phyloP scores from a whole-genome alignment of 768 basidiomycete genomes.

The Mycena amicta region DNA sequence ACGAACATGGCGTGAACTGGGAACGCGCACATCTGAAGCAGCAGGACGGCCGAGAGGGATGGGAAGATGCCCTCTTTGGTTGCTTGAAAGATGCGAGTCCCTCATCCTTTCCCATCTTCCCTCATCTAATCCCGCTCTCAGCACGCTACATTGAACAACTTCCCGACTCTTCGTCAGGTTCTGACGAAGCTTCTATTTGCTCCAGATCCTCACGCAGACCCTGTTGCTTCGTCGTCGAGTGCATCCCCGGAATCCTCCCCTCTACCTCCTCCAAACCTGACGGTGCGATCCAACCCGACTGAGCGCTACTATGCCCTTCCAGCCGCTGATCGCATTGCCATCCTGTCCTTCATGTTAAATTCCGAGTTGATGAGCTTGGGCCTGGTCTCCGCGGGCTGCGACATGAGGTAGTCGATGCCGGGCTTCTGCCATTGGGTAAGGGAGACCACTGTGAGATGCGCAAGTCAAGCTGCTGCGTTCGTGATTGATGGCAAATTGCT shows the following conservation, averaged over 20 bases:
- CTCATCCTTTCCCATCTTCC: neutral
- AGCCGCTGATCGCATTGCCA: constrained; percentile 78
- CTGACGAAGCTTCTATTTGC: constrained; percentile 75
- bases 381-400: constrained; percentile 30
- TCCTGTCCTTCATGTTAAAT: constrained; percentile 81
- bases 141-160: constrained; percentile 75
- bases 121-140: constrained; percentile 29
- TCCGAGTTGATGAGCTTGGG: constrained; percentile 53
- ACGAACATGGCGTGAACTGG: constrained; percentile 86
- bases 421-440: constrained; percentile 49
- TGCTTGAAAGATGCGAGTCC: constrained; percentile 85
- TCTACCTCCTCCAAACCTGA: constrained; percentile 37
- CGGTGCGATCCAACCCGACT: constrained; percentile 51
- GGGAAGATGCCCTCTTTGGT: constrained; percentile 91
- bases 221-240: constrained; percentile 45
- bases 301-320: constrained; percentile 77
- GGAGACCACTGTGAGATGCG: constrained; percentile 35
- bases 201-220: constrained; percentile 53
- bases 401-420: constrained; percentile 39
- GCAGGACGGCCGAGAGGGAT: constrained; percentile 77
- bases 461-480: constrained; percentile 2
- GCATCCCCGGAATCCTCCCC: constrained; percentile 54
- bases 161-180: constrained; percentile 72
- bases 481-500: constrained; percentile 9
- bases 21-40: constrained; percentile 74